Base-by-base conservation (phyloP, 106 monocot genomes). In the Acanthochlamys bracteata region DNA sequence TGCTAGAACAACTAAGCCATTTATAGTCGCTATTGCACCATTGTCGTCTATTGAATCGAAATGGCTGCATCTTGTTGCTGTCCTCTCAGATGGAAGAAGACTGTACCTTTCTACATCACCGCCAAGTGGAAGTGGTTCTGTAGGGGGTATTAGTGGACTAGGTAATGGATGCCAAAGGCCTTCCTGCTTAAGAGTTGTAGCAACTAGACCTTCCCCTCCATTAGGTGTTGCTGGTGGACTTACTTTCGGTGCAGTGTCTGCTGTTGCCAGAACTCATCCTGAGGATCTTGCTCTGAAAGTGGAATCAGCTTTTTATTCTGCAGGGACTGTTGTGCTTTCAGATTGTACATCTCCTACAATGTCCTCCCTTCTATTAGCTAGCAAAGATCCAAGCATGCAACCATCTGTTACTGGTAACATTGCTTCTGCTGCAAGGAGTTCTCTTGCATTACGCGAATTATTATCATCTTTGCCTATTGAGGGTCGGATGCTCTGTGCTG, bases 51-150 rank as follows among this genome's bases (percentile, higher is more conserved):
- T 81, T 25, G 96, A 96, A 75, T 96, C 96, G 73, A 96, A 83
- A 76, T 81, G 78, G 74, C 69, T 96, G 26, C 84, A 96, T 41
- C 49, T 88, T 64, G 82, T 91, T 60, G 88, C 74, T 61, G 80
- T 96, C 64, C 70, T 96, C 46, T 96, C 96, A 61, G 96, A 96
- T 83, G 96, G 96, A 51, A 96, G 84, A 78, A 82, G 96, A 76
- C 63, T 96, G 51, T 96, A 91, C 57, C 74, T 96, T 63, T 80
- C 92, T 51, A 94, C 93, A 42, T 76, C 79, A n/a, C 54, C 62
- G 25, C 75, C 89, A n/a, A 51, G 66, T 75, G 74, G 80, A 57
- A 83, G 39, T 74, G 49, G 70, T 54, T 76, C 79, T 68, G 40
- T 73, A 59, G 65, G 80, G 54, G 55, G 67, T 51, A 74, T 87